Evolutionary conservation across 2,329 filamentous ascomycete genomes (phyloP), one percentile per base, ranked within the genome.

Genomic region (Pseudogymnoascus sp.): DNA sequence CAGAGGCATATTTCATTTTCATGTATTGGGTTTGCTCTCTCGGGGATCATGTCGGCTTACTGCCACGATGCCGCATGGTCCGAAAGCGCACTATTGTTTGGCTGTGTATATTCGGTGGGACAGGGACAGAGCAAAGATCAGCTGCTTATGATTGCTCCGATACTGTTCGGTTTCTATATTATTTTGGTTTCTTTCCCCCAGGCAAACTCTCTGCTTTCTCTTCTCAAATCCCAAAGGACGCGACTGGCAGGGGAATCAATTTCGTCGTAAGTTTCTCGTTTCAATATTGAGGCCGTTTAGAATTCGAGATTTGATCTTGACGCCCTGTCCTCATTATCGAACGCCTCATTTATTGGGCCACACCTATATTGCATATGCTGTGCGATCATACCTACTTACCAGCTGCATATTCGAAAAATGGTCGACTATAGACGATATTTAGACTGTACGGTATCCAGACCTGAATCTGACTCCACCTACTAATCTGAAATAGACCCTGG

Each of bases 401-500:
- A 6, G 28, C 28, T 57, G 25, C 28, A 34, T 13, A 11, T 34
- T 14, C 28, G 16, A 57, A 54, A 57, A 57, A 34, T 57, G 51
- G 51, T 57, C 8, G 51, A 57, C 51, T 57, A 57, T 57, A 57
- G 51, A 57, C 28, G 51, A 21, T 57, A 57, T 34, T 57, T 57
- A 34, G 51, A 57, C 28, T 57, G 51, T 57, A 34, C 51, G 16
- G 51, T 57, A 16, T 19, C 51, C 51, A 13, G 10, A 21, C 5
- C n/a, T 57, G 16, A 57, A 34, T 4, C 16, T 7, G n/a, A 57
- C 16, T 31, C 34, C 28, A 14, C 39, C 34, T 41, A 39, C 60
- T 61, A 61, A 61, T 43, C 19, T 14, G 34, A 61, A 16, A 25
- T 61, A 61, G 60, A 61, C 60, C 60, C 60, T 19, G 39, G 25